Conservation (phyloP, 1,139 yeast species). For the Kodamaea sp. region DNA sequence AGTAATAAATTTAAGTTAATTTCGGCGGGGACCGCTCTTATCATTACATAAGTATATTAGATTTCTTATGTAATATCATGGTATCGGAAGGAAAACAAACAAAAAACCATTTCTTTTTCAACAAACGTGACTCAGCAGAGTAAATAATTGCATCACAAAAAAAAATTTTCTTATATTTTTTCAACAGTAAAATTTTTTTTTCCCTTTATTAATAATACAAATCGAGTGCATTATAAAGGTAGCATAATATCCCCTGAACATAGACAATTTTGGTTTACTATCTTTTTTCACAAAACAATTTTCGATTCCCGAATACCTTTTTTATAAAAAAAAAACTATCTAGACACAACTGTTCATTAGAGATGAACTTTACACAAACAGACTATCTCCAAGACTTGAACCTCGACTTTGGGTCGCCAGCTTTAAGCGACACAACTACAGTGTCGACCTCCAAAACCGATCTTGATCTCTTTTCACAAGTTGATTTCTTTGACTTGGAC, state of each 20-base stretch:
- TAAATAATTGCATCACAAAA: constrained; percentile 1
- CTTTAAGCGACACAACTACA: constrained; percentile 16
- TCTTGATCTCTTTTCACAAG: constrained; percentile 42
- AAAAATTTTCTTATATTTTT: constrained; percentile 1
- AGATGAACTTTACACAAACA: constrained; percentile 42
- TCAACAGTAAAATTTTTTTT: background rate
- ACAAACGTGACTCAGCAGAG: background rate
- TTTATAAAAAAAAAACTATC: too few relatives aligned
- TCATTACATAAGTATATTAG: too few relatives aligned
- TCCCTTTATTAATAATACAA: background rate
- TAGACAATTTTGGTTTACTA: too few relatives aligned
- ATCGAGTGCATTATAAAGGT: too few relatives aligned
- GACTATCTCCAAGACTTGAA: constrained; percentile 38
- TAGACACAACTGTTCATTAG: constrained; percentile 1
- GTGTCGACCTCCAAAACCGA: constrained; percentile 23
- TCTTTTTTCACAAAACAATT: too few relatives aligned
- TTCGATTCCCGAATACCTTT: too few relatives aligned
- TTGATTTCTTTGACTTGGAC: constrained; percentile 49
- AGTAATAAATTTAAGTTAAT: too few relatives aligned
- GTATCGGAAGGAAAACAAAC: too few relatives aligned
- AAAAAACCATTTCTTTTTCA: background rate
- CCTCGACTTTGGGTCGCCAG: constrained; percentile 32
- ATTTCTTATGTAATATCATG: too few relatives aligned
- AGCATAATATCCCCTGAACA: too few relatives aligned
- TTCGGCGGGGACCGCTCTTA: too few relatives aligned